A percentile compares a stretch with the other conserved stretches of the same genome.
phyloP scores from a whole-genome alignment of 164 flowering plant species.

The Chloranthus sessilifolius region DNA sequence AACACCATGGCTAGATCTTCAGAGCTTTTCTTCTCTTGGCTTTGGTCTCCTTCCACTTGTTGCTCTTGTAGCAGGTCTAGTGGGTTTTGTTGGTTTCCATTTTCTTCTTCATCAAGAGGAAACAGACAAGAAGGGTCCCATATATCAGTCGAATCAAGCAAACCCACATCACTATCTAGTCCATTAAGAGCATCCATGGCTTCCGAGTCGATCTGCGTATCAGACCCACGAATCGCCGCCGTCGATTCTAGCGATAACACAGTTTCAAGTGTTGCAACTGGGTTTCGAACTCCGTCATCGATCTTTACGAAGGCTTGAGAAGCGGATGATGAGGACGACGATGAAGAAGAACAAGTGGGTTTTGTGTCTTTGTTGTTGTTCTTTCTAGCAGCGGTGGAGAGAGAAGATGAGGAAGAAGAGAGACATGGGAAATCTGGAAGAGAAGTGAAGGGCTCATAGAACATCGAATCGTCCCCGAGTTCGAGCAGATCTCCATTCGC shows the following conservation, averaged over 20 bases:
- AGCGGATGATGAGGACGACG: conserved; percentile 25
- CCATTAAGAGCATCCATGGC: conserved; percentile 69
- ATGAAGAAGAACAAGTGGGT: conserved; percentile 18
- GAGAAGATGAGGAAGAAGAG: conserved; percentile 62
- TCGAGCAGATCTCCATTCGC: conserved; percentile 15
- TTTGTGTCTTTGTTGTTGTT: conserved; percentile 35
- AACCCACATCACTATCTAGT: conserved; percentile 71
- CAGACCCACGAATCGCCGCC: conserved; percentile 27
- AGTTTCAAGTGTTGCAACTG: neutral
- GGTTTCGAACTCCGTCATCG: conserved; percentile 28
- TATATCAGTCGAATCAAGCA: conserved; percentile 49
- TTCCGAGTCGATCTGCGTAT: conserved; percentile 15
- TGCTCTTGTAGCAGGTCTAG: neutral
- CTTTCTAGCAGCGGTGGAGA: conserved; percentile 34
- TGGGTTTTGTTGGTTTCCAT: conserved; percentile 2
- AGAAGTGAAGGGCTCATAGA: conserved; percentile 56
- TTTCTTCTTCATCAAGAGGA: conserved; percentile 21
- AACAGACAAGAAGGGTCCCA: conserved; percentile 64
- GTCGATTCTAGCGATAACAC: neutral
- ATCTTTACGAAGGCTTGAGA: conserved; percentile 58
- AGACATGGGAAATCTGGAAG: conserved; percentile 86
- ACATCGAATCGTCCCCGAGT: conserved; percentile 31
- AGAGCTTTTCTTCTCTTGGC: conserved; percentile 8
- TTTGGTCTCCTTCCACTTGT: neutral
- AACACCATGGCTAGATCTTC: conserved; percentile 77